These are phyloP conservation scores for Datisca glomerata DNA, from an alignment of 306 rosid genomes.

Conservation along the genomic window DNA sequence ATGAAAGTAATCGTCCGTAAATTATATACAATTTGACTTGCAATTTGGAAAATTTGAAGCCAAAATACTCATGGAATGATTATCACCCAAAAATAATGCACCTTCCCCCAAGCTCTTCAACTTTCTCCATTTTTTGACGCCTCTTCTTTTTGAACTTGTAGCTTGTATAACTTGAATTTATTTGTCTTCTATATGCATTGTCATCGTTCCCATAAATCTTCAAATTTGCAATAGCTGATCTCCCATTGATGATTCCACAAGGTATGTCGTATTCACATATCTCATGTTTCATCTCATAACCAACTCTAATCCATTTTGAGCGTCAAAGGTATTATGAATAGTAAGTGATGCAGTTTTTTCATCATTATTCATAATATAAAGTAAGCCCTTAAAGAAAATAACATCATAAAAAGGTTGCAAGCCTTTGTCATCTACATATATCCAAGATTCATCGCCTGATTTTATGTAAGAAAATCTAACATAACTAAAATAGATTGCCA, in stretches of 20 bases:
- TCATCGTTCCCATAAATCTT: not conserved
- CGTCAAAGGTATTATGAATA: not conserved
- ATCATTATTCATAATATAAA: too few species aligned
- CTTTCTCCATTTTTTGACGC: not conserved
- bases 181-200: not conserved
- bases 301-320: not conserved
- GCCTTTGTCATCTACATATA: not conserved
- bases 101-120: not conserved
- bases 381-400: not conserved
- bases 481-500: not conserved
- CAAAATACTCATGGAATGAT: not conserved
- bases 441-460: not conserved
- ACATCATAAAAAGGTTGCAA: not conserved
- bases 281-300: not conserved
- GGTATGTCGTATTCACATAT: not conserved
- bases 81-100: slow-evolving; percentile 2
- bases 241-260: not conserved
- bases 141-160: not conserved
- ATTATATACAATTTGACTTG: not conserved
- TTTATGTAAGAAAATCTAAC: not conserved
- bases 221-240: not conserved
- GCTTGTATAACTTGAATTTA: not conserved
- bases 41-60: not conserved
- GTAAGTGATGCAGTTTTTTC: not conserved
- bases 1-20: not conserved